These are phyloP conservation scores for Phialemoniopsis sp. DNA, from an alignment of 2,329 filamentous ascomycete species.

Conservation along the genomic window DNA sequence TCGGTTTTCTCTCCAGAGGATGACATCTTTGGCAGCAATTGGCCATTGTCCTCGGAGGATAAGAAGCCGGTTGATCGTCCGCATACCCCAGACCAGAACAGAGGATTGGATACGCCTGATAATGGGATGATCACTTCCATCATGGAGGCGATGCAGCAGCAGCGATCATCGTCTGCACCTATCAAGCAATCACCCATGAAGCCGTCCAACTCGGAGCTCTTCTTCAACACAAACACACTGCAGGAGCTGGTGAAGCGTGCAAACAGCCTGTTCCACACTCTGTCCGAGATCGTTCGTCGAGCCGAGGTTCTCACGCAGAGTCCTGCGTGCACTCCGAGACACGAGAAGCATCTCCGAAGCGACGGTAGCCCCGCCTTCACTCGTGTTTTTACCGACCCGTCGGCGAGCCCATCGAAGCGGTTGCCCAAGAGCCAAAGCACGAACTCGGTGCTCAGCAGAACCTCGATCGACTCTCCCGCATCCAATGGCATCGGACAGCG, in stretches of 20 bases:
- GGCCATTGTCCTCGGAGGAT: constrained; percentile 34
- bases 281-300: constrained; percentile 56
- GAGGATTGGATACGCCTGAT: constrained; percentile 19
- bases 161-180: constrained; percentile 39
- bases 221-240: constrained; percentile 67
- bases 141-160: constrained; percentile 59
- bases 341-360: constrained; percentile 35
- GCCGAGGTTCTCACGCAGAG: constrained; percentile 56
- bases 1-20: constrained; percentile 64
- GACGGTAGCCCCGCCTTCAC: constrained; percentile 66
- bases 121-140: constrained; percentile 55
- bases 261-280: constrained; percentile 51
- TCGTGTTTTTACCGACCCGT: constrained; percentile 60
- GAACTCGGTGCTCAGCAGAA: constrained; percentile 44
- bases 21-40: constrained; percentile 58
- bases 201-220: constrained; percentile 48
- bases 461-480: constrained; percentile 49
- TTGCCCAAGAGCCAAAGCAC: constrained; percentile 48
- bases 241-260: constrained; percentile 62
- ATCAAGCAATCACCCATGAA: constrained; percentile 23
- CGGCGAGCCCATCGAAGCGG: constrained; percentile 48
- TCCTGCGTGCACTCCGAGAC: constrained; percentile 45
- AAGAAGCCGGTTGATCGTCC: constrained; percentile 25
- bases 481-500: constrained; percentile 42
- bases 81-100: constrained; percentile 30